Conservation (phyloP, 495 filamentous ascomycete species). For the Penicillium ochrochloron region DNA sequence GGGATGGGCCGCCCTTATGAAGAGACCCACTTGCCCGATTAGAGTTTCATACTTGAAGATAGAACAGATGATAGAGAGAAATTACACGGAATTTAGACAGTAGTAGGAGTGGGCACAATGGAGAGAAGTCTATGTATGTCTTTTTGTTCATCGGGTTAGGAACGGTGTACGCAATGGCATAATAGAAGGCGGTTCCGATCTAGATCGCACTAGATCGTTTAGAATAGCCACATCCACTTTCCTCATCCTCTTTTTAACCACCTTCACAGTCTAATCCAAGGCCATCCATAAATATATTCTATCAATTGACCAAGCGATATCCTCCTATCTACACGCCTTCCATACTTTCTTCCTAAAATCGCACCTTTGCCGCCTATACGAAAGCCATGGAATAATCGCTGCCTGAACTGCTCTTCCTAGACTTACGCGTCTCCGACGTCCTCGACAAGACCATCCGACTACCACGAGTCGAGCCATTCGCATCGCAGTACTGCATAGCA, state of each 20-base stretch:
- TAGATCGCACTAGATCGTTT: neutral
- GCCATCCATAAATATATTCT: no score
- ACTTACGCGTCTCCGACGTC: neutral
- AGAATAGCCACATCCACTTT: neutral
- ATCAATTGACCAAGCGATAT: no score
- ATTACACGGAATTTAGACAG: neutral
- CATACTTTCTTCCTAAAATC: neutral
- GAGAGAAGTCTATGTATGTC: neutral
- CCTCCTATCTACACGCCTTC: no score
- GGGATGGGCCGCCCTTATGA: neutral
- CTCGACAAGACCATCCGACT: neutral
- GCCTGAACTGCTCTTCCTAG: neutral
- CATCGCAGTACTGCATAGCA: neutral
- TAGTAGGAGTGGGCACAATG: no score
- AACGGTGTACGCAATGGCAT: neutral
- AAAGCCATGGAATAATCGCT: neutral
- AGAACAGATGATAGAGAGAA: neutral
- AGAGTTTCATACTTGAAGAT: neutral
- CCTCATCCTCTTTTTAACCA: neutral
- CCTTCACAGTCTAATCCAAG: no score
- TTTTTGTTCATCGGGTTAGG: neutral
- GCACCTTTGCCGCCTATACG: neutral
- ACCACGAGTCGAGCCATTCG: neutral
- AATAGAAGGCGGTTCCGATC: neutral
- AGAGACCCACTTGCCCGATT: constrained; percentile 1